Percentiles rank a stretch among this genome's conserved stretches.
Conservation (phyloP, 2,329 filamentous ascomycete species). For the Fusarium continuum region DNA sequence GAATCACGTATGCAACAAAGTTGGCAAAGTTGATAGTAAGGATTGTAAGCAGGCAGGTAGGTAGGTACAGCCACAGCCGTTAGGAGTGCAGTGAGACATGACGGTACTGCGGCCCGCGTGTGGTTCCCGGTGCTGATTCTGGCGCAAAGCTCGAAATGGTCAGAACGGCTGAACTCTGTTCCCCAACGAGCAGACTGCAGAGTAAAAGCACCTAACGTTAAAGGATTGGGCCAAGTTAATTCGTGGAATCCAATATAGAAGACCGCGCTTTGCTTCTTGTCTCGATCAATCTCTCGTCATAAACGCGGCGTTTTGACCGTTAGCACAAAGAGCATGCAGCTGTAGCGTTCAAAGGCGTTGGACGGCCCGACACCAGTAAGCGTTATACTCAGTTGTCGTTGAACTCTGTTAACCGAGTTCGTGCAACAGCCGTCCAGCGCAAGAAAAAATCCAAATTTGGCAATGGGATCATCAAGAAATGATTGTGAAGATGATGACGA, state of each 20-base stretch:
- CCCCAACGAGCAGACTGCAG: not conserved
- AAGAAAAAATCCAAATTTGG: not conserved
- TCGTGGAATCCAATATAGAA: constrained; percentile 2
- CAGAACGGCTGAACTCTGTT: constrained; percentile 27
- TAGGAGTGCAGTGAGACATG: constrained; percentile 16
- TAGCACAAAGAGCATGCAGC: constrained; percentile 34
- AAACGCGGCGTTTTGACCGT: not conserved
- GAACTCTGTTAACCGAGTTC: constrained; percentile 2
- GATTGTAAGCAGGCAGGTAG: no score
- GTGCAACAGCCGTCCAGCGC: not conserved
- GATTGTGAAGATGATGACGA: constrained; percentile 24
- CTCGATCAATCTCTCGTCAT: constrained; percentile 27
- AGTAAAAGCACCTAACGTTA: not conserved
- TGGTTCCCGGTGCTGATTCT: constrained; percentile 14
- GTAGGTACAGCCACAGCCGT: constrained; percentile 28
- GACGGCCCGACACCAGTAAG: not conserved
- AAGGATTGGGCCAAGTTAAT: not conserved
- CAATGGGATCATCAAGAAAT: not conserved
- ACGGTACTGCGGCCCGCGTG: constrained; percentile 23
- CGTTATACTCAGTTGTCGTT: not conserved
- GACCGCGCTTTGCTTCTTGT: not conserved
- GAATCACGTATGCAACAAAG: not conserved
- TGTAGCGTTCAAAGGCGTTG: not conserved
- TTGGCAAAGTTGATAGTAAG: no score
- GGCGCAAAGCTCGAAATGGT: constrained; percentile 9